Base-by-base conservation (phyloP, 352 stramenopile genomes). In the Phytophthora crassamura region DNA sequence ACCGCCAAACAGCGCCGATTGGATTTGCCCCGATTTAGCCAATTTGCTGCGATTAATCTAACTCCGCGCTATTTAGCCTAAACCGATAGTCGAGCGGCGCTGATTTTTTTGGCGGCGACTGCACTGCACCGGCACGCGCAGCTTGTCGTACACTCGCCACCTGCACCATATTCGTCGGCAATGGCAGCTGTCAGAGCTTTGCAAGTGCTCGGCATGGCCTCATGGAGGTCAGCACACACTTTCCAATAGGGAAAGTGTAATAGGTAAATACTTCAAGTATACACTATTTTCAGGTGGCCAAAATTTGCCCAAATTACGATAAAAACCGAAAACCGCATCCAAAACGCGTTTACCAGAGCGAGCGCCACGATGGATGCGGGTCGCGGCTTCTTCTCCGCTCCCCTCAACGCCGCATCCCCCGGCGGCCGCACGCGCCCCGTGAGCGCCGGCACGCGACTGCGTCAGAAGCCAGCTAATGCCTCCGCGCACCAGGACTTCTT, bases 381-480 rank as follows among this genome's bases (percentile, higher is more conserved):
- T 20, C 73, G 69, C 41, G 67, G 66, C 55, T 70, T 75, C 50
- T 78, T 75, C 42, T 62, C 57, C 30, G 30, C 59, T 32, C 36
- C 43, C 16, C n/a, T 50, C 18, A 30, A 30, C 5, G 41, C 20
- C 7, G 33, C 35, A 18, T 30, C 61, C 16, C 35, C n/a, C 32
- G 47, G 16, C 25, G 64, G 35, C 16, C n/a, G 53, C 16, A 72
- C 67, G 18, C 67, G 71, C 36, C 78, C 82, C 16, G 75, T 79
- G 16, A 89, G 81, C 43, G 84, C 80, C n/a, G 72, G 53, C 49
- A 89, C 80, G 40, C 80, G 67, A 14, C 54, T 94, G 64, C 77
- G 84, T 10, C 84, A 88, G 56, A 90, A 90, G 51, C 77, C 80
- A 0, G 58, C 40, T n/a, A 56, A 43, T 56, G 35, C 25, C 4